These are phyloP conservation scores for Marasmius oreades DNA, from an alignment of 1,284 basidiomycete species.

Conservation along the genomic window DNA sequence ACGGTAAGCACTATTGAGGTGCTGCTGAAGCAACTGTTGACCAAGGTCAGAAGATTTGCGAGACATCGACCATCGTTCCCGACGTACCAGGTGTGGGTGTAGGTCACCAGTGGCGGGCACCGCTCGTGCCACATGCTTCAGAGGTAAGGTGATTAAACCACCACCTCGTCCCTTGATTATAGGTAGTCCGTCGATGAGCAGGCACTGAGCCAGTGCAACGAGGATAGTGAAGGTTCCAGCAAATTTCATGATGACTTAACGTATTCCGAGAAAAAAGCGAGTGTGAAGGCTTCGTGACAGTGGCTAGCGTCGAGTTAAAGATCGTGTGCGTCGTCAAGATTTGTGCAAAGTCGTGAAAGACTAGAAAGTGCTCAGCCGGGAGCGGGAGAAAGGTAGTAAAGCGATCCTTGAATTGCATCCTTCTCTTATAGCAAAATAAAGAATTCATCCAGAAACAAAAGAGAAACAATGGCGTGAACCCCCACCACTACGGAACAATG, in stretches of 20 bases:
- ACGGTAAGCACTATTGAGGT: conserved; percentile 60
- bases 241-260: background rate
- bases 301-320: background rate
- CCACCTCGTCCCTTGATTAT: background rate
- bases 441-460: background rate
- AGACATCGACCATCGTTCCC: background rate
- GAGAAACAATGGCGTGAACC: background rate
- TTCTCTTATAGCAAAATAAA: background rate
- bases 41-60: background rate
- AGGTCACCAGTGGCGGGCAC: background rate
- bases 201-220: background rate
- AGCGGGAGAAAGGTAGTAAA: background rate
- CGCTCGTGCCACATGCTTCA: background rate
- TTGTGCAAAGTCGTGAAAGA: background rate
- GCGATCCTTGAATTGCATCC: background rate
- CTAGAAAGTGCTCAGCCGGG: background rate
- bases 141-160: background rate
- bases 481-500: no score
- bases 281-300: background rate
- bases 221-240: background rate
- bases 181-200: background rate
- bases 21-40: conserved; percentile 60
- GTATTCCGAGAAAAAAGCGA: background rate
- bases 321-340: background rate
- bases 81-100: background rate